A percentile compares a stretch with the other conserved stretches of the same genome.
Conservation (phyloP, 2,329 filamentous ascomycete species). For the Verticillium nonalfalfae region DNA sequence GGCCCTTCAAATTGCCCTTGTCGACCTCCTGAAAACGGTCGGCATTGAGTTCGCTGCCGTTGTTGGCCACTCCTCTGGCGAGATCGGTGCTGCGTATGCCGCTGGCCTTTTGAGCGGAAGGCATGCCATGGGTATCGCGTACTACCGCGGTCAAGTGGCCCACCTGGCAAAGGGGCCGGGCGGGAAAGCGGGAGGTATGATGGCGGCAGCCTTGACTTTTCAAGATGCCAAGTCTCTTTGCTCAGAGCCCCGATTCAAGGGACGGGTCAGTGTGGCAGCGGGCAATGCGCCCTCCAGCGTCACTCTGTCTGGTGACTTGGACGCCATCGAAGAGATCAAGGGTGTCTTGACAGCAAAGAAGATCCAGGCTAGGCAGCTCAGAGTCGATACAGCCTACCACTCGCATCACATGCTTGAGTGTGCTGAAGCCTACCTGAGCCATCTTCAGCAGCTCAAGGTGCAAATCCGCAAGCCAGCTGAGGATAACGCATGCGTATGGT, state of each 20-base stretch:
- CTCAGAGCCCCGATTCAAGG: slow-evolving; percentile 12
- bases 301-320: slow-evolving; percentile 19
- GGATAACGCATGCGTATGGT: not conserved
- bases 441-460: not conserved
- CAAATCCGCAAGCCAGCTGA: not conserved
- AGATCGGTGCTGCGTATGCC: slow-evolving; percentile 43
- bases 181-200: slow-evolving; percentile 14
- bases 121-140: slow-evolving; percentile 17
- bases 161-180: slow-evolving; percentile 1
- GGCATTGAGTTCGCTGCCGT: slow-evolving; percentile 26
- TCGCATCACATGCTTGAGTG: slow-evolving; percentile 14
- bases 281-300: slow-evolving; percentile 15
- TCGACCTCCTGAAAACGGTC: slow-evolving; percentile 18
- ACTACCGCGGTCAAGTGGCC: slow-evolving; percentile 10
- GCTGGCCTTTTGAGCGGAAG: slow-evolving; percentile 27
- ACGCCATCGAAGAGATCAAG: slow-evolving; percentile 17
- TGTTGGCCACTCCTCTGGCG: slow-evolving; percentile 42
- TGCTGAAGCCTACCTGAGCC: not conserved
- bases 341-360: slow-evolving; percentile 10
- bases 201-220: slow-evolving; percentile 14
- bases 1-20: slow-evolving; percentile 20
- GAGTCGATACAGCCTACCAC: slow-evolving; percentile 24
- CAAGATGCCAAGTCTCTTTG: slow-evolving; percentile 12
- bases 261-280: slow-evolving; percentile 16
- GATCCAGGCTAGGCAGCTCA: slow-evolving; percentile 15